Conservation (phyloP, 139 green algal genomes). For the Chlorella vulgaris region DNA sequence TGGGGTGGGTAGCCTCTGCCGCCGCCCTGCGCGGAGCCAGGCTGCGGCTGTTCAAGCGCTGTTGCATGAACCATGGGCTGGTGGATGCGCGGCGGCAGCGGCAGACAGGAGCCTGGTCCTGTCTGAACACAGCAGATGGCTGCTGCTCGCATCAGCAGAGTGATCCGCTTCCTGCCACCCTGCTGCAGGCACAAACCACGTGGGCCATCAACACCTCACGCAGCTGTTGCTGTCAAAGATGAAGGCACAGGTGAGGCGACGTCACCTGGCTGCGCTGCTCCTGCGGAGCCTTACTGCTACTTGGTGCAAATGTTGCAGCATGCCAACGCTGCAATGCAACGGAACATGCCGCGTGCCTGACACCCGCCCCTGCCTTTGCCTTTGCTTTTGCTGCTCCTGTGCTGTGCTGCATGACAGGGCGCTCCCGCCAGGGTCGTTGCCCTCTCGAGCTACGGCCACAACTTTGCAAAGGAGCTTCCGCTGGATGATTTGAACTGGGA, state of each 20-base stretch:
- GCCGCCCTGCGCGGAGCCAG: too few relatives aligned
- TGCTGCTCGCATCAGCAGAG: too few relatives aligned
- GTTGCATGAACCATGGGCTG: too few relatives aligned
- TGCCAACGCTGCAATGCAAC: too few relatives aligned
- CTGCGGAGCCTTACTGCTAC: too few relatives aligned
- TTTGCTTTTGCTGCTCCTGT: too few relatives aligned
- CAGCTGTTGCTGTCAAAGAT: conserved; percentile 1
- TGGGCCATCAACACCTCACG: neutral
- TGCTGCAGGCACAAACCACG: conserved; percentile 1
- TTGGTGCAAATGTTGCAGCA: too few relatives aligned
- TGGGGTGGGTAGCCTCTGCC: neutral
- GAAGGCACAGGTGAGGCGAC: neutral
- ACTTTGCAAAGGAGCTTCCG: neutral
- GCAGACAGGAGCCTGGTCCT: too few relatives aligned
- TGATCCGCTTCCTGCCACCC: neutral
- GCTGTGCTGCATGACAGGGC: neutral
- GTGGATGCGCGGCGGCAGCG: too few relatives aligned
- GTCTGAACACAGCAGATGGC: too few relatives aligned
- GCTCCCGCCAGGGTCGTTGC: neutral
- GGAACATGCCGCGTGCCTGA: neutral
- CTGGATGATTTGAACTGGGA: conserved; percentile 7
- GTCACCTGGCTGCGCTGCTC: neutral
- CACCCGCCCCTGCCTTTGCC: neutral
- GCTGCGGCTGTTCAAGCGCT: neutral
- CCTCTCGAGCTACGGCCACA: neutral